These are phyloP conservation scores for Emmonsiellopsis sp. DNA, from an alignment of 2,329 filamentous ascomycete genomes.

Conservation along the genomic window DNA sequence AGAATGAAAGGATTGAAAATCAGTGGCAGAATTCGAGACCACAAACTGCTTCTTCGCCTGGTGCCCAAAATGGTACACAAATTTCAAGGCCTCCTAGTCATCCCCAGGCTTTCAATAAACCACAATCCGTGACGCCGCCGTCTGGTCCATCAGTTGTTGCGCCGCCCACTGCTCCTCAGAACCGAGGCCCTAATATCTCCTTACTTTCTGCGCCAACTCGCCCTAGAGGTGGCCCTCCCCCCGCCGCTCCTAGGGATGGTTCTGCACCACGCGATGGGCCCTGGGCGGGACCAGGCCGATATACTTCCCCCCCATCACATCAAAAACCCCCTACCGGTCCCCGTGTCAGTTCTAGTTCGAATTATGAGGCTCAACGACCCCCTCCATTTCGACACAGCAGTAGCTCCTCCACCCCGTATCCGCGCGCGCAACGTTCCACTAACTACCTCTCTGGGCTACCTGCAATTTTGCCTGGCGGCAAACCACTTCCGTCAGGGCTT, in stretches of 20 bases:
- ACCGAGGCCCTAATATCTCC: constrained; percentile 30
- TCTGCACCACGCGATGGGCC: constrained; percentile 20
- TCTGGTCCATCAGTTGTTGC: constrained; percentile 30
- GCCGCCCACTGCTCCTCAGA: constrained; percentile 26
- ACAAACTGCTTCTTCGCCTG: neutral
- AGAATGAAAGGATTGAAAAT: neutral
- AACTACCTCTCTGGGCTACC: constrained; percentile 32
- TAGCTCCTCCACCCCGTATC: constrained; percentile 25
- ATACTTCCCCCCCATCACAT: constrained; percentile 21
- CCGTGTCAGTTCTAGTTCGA: constrained; percentile 19
- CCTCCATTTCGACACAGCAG: constrained; percentile 28
- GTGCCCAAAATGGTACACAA: constrained; percentile 1
- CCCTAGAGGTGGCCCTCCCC: constrained; percentile 27
- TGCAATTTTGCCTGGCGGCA: constrained; percentile 35
- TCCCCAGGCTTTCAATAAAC: constrained; percentile 20
- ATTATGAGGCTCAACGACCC: constrained; percentile 25
- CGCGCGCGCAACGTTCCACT: constrained; percentile 31
- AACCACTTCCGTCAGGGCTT: constrained; percentile 27
- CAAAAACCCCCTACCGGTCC: constrained; percentile 30
- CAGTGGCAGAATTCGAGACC: constrained; percentile 1
- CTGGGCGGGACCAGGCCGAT: constrained; percentile 26
- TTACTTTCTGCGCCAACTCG: constrained; percentile 40
- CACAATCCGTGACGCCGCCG: constrained; percentile 22
- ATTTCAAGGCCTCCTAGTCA: constrained; percentile 10
- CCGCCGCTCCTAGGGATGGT: neutral